Conservation (phyloP, 192 early-diverging fungal genomes). For the Linnemannia elongata region DNA sequence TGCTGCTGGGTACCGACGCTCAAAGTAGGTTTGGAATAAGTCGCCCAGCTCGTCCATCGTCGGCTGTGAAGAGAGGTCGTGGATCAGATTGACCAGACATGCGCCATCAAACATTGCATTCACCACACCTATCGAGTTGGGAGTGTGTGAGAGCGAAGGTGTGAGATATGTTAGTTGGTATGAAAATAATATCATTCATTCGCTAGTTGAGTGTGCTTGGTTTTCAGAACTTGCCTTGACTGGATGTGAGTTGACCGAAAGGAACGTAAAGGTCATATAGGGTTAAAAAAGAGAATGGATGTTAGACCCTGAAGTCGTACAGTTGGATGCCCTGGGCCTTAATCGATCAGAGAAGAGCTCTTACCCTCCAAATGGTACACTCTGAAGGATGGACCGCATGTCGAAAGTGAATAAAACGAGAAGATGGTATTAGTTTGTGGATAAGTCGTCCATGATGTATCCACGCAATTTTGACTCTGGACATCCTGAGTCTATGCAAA, state of each 20-base stretch:
- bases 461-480: background rate
- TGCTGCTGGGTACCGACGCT: conserved; percentile 39
- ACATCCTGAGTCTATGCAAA: background rate
- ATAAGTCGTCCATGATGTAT: background rate
- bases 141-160: background rate
- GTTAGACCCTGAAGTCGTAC: background rate
- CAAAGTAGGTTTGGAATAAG: conserved; percentile 42
- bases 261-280: background rate
- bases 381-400: conserved; percentile 3
- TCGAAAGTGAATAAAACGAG: background rate
- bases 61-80: conserved; percentile 32
- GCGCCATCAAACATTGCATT: conserved; percentile 52
- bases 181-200: background rate
- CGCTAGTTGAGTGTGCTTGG: background rate
- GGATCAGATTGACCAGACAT: conserved; percentile 49
- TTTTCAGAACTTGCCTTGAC: conserved; percentile 16
- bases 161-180: background rate
- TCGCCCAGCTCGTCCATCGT: conserved; percentile 40
- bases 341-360: background rate
- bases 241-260: background rate
- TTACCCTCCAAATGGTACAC: conserved; percentile 53
- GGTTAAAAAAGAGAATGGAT: background rate
- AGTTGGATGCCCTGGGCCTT: background rate
- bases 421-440: background rate
- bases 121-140: conserved; percentile 24